phyloP scores from a whole-genome alignment of 2,329 filamentous ascomycete genomes.

The Cladophialophora immunda region DNA sequence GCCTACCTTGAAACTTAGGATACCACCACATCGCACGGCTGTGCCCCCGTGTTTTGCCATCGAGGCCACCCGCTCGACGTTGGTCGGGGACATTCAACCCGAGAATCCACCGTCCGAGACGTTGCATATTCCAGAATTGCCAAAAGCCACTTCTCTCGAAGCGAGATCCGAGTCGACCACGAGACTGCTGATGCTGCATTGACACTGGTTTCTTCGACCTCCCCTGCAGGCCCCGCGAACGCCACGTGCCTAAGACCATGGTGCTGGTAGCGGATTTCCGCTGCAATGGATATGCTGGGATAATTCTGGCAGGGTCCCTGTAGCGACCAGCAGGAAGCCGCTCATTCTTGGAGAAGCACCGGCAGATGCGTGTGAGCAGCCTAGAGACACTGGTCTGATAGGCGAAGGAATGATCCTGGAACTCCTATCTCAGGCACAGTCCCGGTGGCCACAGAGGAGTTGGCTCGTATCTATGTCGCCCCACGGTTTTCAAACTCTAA shows the following conservation, averaged over 20 bases:
- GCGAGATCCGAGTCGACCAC: conserved; percentile 5
- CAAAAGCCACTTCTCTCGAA: conserved; percentile 2
- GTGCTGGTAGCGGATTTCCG: conserved; percentile 6
- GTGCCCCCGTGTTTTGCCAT: neutral
- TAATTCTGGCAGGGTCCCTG: neutral
- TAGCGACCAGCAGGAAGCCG: neutral
- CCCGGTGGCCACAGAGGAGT: conserved; percentile 1
- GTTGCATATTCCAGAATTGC: conserved; percentile 6
- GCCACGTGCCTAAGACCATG: conserved; percentile 22
- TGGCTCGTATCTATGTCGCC: conserved; percentile 8
- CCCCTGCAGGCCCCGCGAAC: neutral
- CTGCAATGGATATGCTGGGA: neutral
- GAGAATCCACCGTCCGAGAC: conserved; percentile 13
- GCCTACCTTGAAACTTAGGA: neutral
- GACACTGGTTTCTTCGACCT: neutral
- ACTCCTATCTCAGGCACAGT: conserved; percentile 8
- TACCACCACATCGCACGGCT: neutral
- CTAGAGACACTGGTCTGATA: conserved; percentile 12
- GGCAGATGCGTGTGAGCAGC: neutral
- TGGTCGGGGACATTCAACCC: neutral
- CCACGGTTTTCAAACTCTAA: conserved; percentile 16
- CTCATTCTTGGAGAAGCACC: neutral
- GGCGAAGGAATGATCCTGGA: conserved; percentile 10
- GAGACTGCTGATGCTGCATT: conserved; percentile 12
- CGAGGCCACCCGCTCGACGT: neutral